Evolutionary conservation across 2,329 filamentous ascomycete species (phyloP), one percentile per base, ranked within the genome.

Genomic region (Aspergillus sp.): DNA sequence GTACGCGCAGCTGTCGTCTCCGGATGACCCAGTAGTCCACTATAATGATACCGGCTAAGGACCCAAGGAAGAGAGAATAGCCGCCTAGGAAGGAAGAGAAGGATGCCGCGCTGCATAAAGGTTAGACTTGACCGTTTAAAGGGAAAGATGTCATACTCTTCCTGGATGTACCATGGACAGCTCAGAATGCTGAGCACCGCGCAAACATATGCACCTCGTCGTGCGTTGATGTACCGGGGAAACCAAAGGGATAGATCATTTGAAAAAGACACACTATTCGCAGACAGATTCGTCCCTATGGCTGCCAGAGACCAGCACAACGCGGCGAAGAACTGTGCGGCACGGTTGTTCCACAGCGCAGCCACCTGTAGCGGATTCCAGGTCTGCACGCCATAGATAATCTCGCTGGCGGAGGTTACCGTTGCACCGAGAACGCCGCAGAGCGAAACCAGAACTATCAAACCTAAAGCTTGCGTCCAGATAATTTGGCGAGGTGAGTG

Each of bases 341-440:
- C 61, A 4, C 58, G 59, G 17, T 61, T 63, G 1, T 59, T 28
- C 58, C 59, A 63, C 15, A 61, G 41, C 3, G 50, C 39, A 13
- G 58, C 59, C 9, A 63, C 58, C 3, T 61, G 48, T 1, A 61
- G 53, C 12, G 61, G 61, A 36, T 63, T 61, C 61, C 61, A 63
- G 7, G 59, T 59, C 13, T 55, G 51, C 5, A 56, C 13, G 13
- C 59, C 61, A 48, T 61, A 63, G 51, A 63, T 63, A 13, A 63
- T 56, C 19, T 57, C 59, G 1, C 54, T 55, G 2, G 61, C 59
- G 12, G 28, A 43, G 48, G 61, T 58, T 12, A 63, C 61, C 1
- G 59, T 61, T 12, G 58, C 58, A 3, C 61, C 61, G 8, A 63
- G 55, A 3, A 63, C 59, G 23, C 58, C 59, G 43, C 55, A 61